Evolutionary conservation across 2,329 filamentous ascomycete species (phyloP).

Genomic region (Erysiphe pulchra): DNA sequence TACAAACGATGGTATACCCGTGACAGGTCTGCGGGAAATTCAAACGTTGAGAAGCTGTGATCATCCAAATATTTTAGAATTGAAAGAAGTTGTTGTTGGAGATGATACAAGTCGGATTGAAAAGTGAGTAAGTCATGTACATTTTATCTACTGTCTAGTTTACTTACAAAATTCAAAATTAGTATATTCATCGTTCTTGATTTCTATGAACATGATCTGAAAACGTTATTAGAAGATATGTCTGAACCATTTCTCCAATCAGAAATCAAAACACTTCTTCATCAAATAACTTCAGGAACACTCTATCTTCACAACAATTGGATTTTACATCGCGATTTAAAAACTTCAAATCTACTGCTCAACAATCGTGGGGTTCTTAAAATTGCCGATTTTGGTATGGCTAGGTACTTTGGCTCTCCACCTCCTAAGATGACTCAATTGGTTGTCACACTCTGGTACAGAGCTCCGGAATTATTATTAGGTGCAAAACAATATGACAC

Average conservation of each 20-base stretch:
- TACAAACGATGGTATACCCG: conserved; percentile 48
- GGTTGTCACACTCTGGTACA: conserved; percentile 94
- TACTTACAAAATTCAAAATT: conserved; percentile 9
- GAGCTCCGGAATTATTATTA: conserved; percentile 69
- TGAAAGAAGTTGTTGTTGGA: conserved; percentile 68
- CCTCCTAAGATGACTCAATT: conserved; percentile 61
- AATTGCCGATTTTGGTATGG: conserved; percentile 96
- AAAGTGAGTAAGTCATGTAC: conserved; percentile 17
- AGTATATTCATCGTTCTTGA: conserved; percentile 89
- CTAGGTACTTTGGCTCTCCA: conserved; percentile 63
- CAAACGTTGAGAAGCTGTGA: conserved; percentile 61
- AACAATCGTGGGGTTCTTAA: conserved; percentile 89
- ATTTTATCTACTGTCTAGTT: background rate
- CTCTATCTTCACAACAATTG: conserved; percentile 68
- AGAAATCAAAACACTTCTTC: conserved; percentile 72
- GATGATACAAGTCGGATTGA: conserved; percentile 27
- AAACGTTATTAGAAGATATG: conserved; percentile 82
- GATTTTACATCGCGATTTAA: conserved; percentile 85
- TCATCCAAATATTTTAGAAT: conserved; percentile 58
- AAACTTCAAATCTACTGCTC: conserved; percentile 81
- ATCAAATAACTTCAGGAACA: conserved; percentile 58
- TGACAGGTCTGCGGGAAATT: conserved; percentile 83
- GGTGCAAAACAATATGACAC: conserved; percentile 50
- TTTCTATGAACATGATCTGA: conserved; percentile 91
- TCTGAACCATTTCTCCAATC: conserved; percentile 76